Conservation (phyloP, 768 basidiomycete species). For the Termitomyces sp. region DNA sequence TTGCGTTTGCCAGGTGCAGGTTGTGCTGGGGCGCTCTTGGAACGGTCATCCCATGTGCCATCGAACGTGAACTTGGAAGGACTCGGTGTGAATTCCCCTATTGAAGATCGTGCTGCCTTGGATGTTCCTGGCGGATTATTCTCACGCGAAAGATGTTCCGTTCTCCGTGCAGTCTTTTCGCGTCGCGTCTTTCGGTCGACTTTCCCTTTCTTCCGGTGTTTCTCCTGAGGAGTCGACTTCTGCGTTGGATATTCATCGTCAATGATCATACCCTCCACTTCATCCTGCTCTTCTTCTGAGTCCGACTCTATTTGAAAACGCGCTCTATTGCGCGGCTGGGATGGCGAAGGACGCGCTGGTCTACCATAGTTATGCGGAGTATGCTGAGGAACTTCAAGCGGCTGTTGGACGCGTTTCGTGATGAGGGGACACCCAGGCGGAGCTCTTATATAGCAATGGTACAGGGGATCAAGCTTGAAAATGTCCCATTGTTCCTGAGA, state of each 20-base stretch:
- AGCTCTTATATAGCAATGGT: conserved; percentile 57
- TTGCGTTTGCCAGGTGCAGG: conserved; percentile 42
- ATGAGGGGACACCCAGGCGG: conserved; percentile 25
- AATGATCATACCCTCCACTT: conserved; percentile 51
- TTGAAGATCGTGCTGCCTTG: neutral
- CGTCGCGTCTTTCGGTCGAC: conserved; percentile 31
- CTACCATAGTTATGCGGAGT: neutral
- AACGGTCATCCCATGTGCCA: conserved; percentile 8
- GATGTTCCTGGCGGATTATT: conserved; percentile 9
- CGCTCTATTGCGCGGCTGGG: neutral
- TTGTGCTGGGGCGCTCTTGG: conserved; percentile 20
- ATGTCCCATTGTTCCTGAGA: conserved; percentile 85
- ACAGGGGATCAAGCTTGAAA: conserved; percentile 76
- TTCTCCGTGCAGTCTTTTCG: conserved; percentile 26
- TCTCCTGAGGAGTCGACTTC: conserved; percentile 22
- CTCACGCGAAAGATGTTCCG: conserved; percentile 21
- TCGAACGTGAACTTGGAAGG: neutral
- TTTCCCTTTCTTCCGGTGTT: conserved; percentile 29
- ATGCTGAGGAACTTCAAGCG: conserved; percentile 2
- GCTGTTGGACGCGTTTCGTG: neutral
- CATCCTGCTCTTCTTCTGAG: conserved; percentile 37
- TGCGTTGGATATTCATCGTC: conserved; percentile 27
- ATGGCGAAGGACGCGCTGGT: conserved; percentile 10
- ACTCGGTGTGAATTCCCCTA: neutral
- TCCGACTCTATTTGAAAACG: conserved; percentile 9